Base-by-base conservation (phyloP, 768 basidiomycete species). In the Leccinellum albellum region DNA sequence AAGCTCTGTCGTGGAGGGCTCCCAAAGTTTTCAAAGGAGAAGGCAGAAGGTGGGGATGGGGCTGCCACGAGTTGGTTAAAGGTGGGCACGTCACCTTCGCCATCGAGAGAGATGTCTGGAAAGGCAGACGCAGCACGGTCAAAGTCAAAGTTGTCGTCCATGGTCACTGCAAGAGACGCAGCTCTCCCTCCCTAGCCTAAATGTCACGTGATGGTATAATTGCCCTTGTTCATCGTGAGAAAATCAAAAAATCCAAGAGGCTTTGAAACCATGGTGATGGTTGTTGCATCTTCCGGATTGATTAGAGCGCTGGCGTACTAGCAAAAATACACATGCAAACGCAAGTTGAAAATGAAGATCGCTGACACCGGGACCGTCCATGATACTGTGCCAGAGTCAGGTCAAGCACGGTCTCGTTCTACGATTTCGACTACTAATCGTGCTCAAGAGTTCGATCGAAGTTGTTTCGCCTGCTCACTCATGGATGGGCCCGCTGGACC, bases 61-160 rank as follows among this genome's bases (percentile, higher is more conserved):
- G 69, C 65, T 4, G 75, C 61, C 32, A 70, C 64, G 12, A 73
- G 53, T 4, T 72, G 64, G 4, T 40, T 40, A 17, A 77, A 65
- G 15, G 79, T 68, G 45, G 82, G 78, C 24, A 89, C 66, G 66
- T 87, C 86, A 61, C 76, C 78, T 20, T 75, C 73, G 35, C 83
- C 88, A 59, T 91, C 89, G 50, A 90, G 77, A 21, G 86, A 85
- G 62, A 94, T 90, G 67, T 91, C 91, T 32, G 91, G 91, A 72
- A 93, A 94, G 14, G 87, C 87, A 57, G 87, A 84, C 29, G 87
- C 86, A n/a, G 88, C 88, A 50, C 78, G 79, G 70, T 91, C 89
- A 66, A 89, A 88, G 76, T 93, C 91, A 65, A 91, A 85, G 28
- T 28, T 6, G 66, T 82, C 84, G 52, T 64, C 73, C 44, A 45